Base-by-base conservation (phyloP, 768 basidiomycete species). In the Calocybe gangraenosa region DNA sequence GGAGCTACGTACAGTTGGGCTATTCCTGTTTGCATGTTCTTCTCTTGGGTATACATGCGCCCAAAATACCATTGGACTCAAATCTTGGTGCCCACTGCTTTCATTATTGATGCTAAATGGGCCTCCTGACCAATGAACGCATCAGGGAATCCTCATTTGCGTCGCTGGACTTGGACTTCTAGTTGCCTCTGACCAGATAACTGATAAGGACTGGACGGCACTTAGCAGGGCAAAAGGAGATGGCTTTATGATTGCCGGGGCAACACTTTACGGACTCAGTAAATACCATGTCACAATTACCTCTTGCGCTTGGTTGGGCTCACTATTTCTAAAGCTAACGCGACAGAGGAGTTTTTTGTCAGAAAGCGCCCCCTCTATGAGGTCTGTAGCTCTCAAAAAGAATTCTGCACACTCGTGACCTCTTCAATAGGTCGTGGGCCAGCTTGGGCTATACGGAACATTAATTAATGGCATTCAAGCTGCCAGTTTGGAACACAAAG, bases 221-320 rank as follows among this genome's bases (percentile, higher is more conserved):
- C 53, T 79, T 3, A 69, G 65, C 57, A 76, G 77, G 60, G 84
- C 78, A 28, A 87, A 87, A 60, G 91, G 91, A 9, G 89, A 92
- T 60, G 82, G 74, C 20, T 90, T 91, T 59, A 92, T 92, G 87
- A 78, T 93, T 47, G 74, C 83, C 37, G 91, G 88, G 20, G 87
- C 91, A 3, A 86, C 87, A 0, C 71, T 92, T 17, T 92, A 92
- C 52, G 91, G 91, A 36, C 82, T 92, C 62, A 87, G 88, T 91
- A 57, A 49, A 83, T 77, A 11, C 13, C 32, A 15, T 33, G 15
- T 30, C 5, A 11, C 5, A 28, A 28, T 11, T 5, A 31, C 21
- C 32, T 44, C 3, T 11, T 15, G 17, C 20, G 25, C 6, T 3
- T n/a, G 42, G 10, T 20, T 11, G 3, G 47, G n/a, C 44, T 51